Base-by-base conservation (phyloP, 768 basidiomycete genomes). In the Hericium coralloides region DNA sequence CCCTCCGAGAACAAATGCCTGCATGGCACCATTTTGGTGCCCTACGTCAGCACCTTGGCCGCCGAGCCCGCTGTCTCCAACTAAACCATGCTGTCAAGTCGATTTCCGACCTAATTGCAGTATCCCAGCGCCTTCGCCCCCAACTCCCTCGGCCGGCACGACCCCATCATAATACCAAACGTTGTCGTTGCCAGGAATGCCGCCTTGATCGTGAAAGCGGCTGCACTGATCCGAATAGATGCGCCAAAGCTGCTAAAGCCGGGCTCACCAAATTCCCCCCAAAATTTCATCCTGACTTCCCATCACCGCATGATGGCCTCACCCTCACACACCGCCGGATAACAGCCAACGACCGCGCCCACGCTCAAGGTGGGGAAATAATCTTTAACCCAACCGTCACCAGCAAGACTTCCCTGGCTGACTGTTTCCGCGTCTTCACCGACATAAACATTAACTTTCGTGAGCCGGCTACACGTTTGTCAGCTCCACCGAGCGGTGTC, bases 11-110 rank as follows among this genome's bases (percentile, higher is more conserved):
- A 12, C 4, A 52, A 38, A 52, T 65, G 0, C 64, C 62, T 0
- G 56, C 59, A 0, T 66, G 64, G 64, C 47, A 12, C n/a, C 65
- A 66, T 45, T 3, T 62, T 4, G 45, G 51, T 2, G 41, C 55
- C n/a, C n/a, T n/a, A n/a, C n/a, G n/a, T n/a, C n/a, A n/a, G n/a
- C n/a, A n/a, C n/a, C n/a, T n/a, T n/a, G n/a, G n/a, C n/a, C n/a
- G n/a, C n/a, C n/a, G n/a, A 3, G 38, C 18, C 26, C 57, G 26
- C 47, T 37, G 23, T 47, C 37, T 3, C n/a, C n/a, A 12, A 57
- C 26, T n/a, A n/a, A n/a, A n/a, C n/a, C n/a, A n/a, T n/a, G n/a
- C n/a, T n/a, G n/a, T n/a, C n/a, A n/a, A n/a, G n/a, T n/a, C n/a
- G n/a, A n/a, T n/a, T n/a, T 3, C n/a, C n/a, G n/a, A 57, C 26